Evolutionary conservation across 169 alveolate genomes (phyloP).

Genomic region (Plasmodium sp.): DNA sequence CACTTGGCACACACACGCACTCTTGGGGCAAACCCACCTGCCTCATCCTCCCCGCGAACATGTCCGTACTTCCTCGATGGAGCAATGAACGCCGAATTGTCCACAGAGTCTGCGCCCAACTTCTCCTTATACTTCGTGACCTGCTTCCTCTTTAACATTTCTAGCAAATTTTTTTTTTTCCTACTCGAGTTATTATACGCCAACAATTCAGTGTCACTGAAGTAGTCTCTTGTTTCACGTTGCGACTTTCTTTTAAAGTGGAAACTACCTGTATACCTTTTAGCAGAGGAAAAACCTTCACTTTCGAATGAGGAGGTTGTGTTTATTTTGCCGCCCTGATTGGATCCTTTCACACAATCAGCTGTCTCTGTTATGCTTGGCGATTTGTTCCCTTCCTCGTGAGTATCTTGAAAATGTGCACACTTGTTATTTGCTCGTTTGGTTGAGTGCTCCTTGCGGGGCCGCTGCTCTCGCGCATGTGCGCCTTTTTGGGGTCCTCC

Average conservation of each 20-base stretch:
- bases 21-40: background rate
- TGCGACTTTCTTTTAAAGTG: slow-evolving; percentile 5
- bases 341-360: background rate
- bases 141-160: slow-evolving; percentile 7
- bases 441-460: background rate
- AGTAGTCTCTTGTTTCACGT: background rate
- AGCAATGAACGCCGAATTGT: background rate
- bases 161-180: slow-evolving; percentile 21
- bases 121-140: background rate
- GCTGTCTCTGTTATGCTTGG: background rate
- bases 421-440: background rate
- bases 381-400: background rate
- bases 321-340: background rate
- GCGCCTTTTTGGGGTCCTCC: background rate
- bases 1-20: background rate
- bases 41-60: background rate
- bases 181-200: slow-evolving; percentile 10
- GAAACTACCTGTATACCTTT: slow-evolving; percentile 23
- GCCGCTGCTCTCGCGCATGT: background rate
- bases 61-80: background rate
- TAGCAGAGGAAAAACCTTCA: slow-evolving; percentile 12
- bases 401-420: background rate
- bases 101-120: background rate
- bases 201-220: slow-evolving; percentile 55
- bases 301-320: background rate